phyloP scores from a whole-genome alignment of 2,329 filamentous ascomycete genomes.

The Aurifilum marmelostoma region DNA sequence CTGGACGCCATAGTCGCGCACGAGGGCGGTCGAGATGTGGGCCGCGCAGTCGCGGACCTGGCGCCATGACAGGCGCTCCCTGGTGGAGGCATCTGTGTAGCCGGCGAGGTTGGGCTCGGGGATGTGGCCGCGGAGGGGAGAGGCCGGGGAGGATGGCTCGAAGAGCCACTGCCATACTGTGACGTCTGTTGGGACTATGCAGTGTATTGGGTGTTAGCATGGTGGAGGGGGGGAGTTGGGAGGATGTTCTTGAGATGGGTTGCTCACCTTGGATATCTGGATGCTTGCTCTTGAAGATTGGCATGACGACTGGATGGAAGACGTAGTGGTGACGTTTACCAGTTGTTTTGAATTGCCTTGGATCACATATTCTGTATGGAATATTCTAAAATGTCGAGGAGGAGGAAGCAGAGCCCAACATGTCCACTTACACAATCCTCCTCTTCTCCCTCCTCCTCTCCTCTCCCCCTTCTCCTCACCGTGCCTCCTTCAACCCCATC shows the following conservation, averaged over 20 bases:
- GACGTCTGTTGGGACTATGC: conserved; percentile 21
- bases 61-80: conserved; percentile 17
- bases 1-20: conserved; percentile 18
- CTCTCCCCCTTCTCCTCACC: background rate
- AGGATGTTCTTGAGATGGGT: too few relatives aligned
- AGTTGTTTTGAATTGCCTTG: background rate
- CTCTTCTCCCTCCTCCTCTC: background rate
- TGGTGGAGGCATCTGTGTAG: conserved; percentile 19
- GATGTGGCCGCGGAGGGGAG: conserved; percentile 1
- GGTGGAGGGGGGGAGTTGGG: background rate
- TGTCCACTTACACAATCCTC: background rate
- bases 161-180: conserved; percentile 28
- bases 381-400: background rate
- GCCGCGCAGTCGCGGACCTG: conserved; percentile 21
- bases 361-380: background rate
- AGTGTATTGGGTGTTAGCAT: background rate
- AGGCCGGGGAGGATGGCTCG: conserved; percentile 9
- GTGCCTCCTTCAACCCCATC: background rate
- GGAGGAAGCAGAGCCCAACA: background rate
- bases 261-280: conserved; percentile 10
- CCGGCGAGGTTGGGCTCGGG: conserved; percentile 7
- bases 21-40: conserved; percentile 21
- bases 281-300: conserved; percentile 22
- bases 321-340: too few relatives aligned
- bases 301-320: background rate